Base-by-base conservation (phyloP, 306 rosid species). In the Lagenaria siceraria region DNA sequence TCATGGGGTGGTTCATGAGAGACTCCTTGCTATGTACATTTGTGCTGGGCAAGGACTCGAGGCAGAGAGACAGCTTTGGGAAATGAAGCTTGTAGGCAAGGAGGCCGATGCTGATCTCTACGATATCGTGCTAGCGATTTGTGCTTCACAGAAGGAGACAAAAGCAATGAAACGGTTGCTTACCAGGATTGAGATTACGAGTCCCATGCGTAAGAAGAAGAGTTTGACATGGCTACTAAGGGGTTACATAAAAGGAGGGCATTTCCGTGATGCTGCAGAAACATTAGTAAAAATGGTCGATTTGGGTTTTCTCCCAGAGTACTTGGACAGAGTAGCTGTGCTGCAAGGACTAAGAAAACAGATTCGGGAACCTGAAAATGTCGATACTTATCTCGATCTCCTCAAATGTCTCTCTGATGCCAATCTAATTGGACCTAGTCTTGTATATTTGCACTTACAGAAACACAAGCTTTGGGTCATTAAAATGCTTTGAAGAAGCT, bases 11-110 rank as follows among this genome's bases (percentile, higher is more conserved):
- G 86, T 92, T 78, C 97, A 92, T 2, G 99, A 95, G 92, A 89
- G 97, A 84, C 97, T 95, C 70, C 92, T 95, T 53, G 97, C 98
- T 0, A 95, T 95, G 99, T 90, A 90, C 43, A 87, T 92, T n/a
- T 92, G 93, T 51, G 92, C 99, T 0, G 99, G 97, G 59, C 87
- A 85, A 42, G 99, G 99, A 84, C 79, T 87, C n/a, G 93, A 95
- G 84, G 99, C 99, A 0, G 99, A 95, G 86, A 88, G 91, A 78
- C 97, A 95, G 78, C 82, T 95, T 49, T 95, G 99, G 97, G 92
- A 92, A 80, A 89, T 92, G 97, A 92, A 90, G 78, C 97, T 95
- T 53, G 90, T 88, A 5, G 98, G 99, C 7, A 95, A 92, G 87
- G 97, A 95, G 80, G 92, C 96, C 6, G 96, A 89, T 40, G 86